Evolutionary conservation across 225 moss, liverwort and hornwort genomes (phyloP).

Genomic region (Physcomitrium patens): DNA sequence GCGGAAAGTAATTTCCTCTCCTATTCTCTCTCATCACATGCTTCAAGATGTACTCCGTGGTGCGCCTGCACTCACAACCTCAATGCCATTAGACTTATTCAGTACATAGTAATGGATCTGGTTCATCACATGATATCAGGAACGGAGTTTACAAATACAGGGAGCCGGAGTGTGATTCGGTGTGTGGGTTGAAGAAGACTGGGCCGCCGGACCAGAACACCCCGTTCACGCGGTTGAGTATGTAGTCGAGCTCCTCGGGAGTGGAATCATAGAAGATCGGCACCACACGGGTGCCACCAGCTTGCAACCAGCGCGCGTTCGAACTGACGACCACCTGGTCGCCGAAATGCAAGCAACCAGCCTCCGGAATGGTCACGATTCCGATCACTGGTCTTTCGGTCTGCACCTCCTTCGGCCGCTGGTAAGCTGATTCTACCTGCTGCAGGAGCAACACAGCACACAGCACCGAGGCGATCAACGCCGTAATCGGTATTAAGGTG

Average conservation of each 20-base stretch:
- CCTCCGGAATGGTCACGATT: slow-evolving; percentile 61
- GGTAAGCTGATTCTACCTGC: slow-evolving; percentile 4
- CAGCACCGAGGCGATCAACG: too few species aligned
- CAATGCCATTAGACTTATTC: background rate
- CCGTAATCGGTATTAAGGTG: too few species aligned
- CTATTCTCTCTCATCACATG: slow-evolving; percentile 46
- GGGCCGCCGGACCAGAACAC: slow-evolving; percentile 70
- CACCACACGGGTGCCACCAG: slow-evolving; percentile 65
- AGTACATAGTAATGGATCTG: too few species aligned
- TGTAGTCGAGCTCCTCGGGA: slow-evolving; percentile 44
- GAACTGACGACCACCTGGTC: slow-evolving; percentile 68
- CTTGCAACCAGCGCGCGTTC: slow-evolving; percentile 73
- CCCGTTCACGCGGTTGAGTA: slow-evolving; percentile 63
- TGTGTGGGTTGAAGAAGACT: slow-evolving; percentile 68
- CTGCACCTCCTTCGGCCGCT: slow-evolving; percentile 6
- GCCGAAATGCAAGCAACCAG: slow-evolving; percentile 37
- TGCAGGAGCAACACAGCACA: background rate
- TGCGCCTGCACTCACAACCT: slow-evolving; percentile 31
- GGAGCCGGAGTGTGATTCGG: slow-evolving; percentile 28
- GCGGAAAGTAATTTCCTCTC: slow-evolving; percentile 53
- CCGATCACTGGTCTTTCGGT: slow-evolving; percentile 61
- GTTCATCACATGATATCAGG: too few species aligned
- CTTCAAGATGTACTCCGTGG: slow-evolving; percentile 51
- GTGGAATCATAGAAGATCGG: slow-evolving; percentile 73
- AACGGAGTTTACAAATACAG: slow-evolving; percentile 42